Base-by-base conservation (phyloP, 1,139 yeast species). In the Hyphopichia fennica region DNA sequence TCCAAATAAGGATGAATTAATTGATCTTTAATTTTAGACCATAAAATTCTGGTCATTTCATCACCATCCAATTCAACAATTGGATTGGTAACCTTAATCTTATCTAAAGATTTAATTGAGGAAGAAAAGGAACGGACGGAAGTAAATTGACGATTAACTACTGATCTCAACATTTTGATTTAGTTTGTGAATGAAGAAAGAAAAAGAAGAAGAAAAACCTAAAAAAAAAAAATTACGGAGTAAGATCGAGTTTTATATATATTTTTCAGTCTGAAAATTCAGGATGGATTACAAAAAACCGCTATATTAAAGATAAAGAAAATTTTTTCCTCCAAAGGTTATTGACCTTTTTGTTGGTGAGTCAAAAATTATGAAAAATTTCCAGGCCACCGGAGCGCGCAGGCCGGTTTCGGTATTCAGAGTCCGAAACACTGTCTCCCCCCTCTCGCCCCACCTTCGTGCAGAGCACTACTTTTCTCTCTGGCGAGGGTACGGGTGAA, bases 41-140 rank as follows among this genome's bases (percentile, higher is more conserved):
- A 86, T 65, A 86, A 86, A 63, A 86, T 85, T 66, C 93, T 77
- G 55, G 95, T 86, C 87, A 84, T 85, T 65, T 86, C 95, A 65
- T 86, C 95, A 51, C 95, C 95, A 57, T 86, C 93, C 75, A 86
- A 70, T 60, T 86, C 95, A 45, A 86, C 95, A 51, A 86, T 76
- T 35, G 95, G 93, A 45, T 75, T 81, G 55, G 75, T 75, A 36
- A 86, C 93, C 51, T 75, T 75, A 57, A 86, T 82, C 63, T 85
- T 85, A 47, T 66, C 65, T 42, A 69, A 54, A n/a, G 51, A 38
- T n/a, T 39, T 33, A 33, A 51, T 38, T 15, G 58, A 45, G 29
- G 57, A 42, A 38, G 67, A 52, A 47, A 65, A 58, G 20, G 54
- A 43, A 42, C 66, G 62, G 36, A 49, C 41, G 3, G 49, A 37